Percentiles rank a stretch among this genome's conserved stretches.
These are phyloP conservation scores for Inga oerstediana DNA, from an alignment of 306 rosid species.

Conservation along the genomic window DNA sequence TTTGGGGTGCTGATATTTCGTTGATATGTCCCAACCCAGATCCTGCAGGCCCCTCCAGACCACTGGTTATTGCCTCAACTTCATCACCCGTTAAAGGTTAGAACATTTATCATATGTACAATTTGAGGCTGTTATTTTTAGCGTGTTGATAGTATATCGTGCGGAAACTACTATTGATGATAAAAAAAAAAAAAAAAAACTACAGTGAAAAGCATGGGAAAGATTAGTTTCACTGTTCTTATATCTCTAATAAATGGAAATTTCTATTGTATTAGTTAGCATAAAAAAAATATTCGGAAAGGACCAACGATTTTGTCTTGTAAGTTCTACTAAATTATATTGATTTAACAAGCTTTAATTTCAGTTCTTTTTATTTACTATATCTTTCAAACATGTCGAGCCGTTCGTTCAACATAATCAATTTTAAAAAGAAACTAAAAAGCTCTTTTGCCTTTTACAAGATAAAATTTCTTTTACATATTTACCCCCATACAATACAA, in stretches of 20 bases:
- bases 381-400: too few species aligned
- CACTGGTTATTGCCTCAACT: not conserved
- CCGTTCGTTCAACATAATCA: too few species aligned
- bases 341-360: too few species aligned
- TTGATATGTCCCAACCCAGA: not conserved
- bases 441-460: too few species aligned
- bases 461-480: too few species aligned
- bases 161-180: not conserved
- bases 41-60: not conserved
- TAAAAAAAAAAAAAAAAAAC: not conserved
- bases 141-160: too few species aligned
- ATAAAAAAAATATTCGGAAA: not conserved
- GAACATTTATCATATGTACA: not conserved
- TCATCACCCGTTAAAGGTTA: conserved; percentile 22
- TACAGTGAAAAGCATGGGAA: not conserved
- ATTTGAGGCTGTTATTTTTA: too few species aligned
- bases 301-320: not conserved
- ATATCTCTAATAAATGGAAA: not conserved
- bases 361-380: too few species aligned
- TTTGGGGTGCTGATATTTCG: not conserved
- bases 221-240: not conserved
- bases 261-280: not conserved
- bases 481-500: too few species aligned
- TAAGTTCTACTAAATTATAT: not conserved
- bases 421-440: too few species aligned